Evolutionary conservation across 768 basidiomycete species (phyloP), one percentile per base, ranked within the genome.

Genomic region (Lactarius evosmus): DNA sequence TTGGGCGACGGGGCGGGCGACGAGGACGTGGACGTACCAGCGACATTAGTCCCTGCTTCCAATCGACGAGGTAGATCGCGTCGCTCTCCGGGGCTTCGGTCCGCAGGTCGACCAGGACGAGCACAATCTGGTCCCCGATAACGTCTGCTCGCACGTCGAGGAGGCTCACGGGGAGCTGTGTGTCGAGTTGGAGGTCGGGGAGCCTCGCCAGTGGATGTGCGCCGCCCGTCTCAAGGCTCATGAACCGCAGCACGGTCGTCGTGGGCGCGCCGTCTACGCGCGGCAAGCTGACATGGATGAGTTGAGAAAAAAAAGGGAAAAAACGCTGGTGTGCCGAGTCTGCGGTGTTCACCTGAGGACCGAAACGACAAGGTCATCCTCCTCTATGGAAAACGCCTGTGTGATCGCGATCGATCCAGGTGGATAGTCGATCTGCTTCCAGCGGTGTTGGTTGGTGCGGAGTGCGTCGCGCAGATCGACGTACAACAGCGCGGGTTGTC

Each of bases 351-450:
- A 65, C 63, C 63, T 60, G 63, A 65, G 58, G 46, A 60, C 53
- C 22, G 63, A 60, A 16, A 65, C 63, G 36, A 65, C 54, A 34
- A 65, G 63, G 63, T 65, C 63, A 33, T 65, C 58, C 46, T 59
- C 46, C 32, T 60, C 34, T 9, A 60, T 38, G 27, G 58, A 50
- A 52, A 60, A 65, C 46, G 58, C 63, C 36, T 65, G 63, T 12
- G 58, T 60, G 58, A 65, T 60, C 29, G 63, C 58, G 22, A 65
- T 51, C 4, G 58, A 65, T 16, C 53, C 36, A 1, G 19, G 44
- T 3, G 63, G 63, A 41, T 65, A 65, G 58, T 65, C 58, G 9
- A 65, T 65, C 36, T 56, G 58, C 9, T 51, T 55, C 62, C 62
- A 59, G 11, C 22, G 17, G 14, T 50, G 58, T 14, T 40, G 19